A percentile compares a stretch with the other conserved stretches of the same genome.
phyloP scores from a whole-genome alignment of 306 rosid species.

The Lathyrus oleraceus region DNA sequence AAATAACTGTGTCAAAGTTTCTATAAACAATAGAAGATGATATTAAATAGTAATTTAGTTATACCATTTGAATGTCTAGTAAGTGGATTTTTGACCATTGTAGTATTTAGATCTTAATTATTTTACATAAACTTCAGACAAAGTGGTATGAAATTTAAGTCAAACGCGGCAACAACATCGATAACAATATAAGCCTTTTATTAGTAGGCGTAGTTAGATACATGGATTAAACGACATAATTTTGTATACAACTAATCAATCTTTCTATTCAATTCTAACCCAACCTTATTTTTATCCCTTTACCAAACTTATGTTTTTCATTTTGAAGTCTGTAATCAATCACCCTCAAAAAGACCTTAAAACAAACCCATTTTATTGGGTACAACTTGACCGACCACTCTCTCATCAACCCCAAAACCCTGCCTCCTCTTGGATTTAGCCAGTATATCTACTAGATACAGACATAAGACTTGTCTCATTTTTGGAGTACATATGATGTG shows the following conservation, averaged over 20 bases:
- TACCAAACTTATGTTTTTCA: neutral
- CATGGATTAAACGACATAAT: neutral
- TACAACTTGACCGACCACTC: neutral
- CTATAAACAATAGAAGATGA: neutral
- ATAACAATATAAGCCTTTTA: neutral
- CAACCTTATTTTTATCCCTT: neutral
- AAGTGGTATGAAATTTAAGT: neutral
- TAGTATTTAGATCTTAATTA: neutral
- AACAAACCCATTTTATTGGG: neutral
- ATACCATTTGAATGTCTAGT: conserved; percentile 2
- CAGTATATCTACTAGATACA: neutral
- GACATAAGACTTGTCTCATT: too few relatives aligned
- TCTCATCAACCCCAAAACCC: neutral
- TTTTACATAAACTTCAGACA: neutral
- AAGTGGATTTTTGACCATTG: neutral
- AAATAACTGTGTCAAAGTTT: neutral
- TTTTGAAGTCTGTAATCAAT: neutral
- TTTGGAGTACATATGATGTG: too few relatives aligned
- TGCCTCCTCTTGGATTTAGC: neutral
- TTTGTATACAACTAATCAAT: neutral
- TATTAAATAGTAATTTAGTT: conserved; percentile 1
- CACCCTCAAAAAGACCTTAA: neutral
- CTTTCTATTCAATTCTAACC: conserved; percentile 13
- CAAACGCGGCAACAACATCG: neutral
- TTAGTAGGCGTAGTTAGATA: neutral